A percentile compares a stretch with the other conserved stretches of the same genome.
Conservation (phyloP, 257 asterid genomes). For the Nicotiana benthamiana region DNA sequence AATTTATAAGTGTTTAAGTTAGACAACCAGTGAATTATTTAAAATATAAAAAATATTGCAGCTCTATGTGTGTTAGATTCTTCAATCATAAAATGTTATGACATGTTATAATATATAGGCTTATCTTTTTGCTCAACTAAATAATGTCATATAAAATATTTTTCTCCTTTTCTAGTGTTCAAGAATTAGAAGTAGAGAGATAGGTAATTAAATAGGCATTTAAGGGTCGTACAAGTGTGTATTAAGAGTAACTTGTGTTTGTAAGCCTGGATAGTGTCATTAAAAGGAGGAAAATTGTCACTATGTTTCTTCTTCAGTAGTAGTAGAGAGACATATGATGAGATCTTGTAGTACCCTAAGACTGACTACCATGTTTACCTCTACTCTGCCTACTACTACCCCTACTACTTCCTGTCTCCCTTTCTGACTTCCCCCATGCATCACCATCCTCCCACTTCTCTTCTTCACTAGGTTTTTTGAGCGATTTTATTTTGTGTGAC, state of each 20-base stretch:
- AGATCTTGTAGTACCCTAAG: slow-evolving; percentile 2
- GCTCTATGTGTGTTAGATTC: no score
- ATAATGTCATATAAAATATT: not conserved
- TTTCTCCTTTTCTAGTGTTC: not conserved
- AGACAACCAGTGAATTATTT: not conserved
- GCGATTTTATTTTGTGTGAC: no score
- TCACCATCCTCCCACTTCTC: not conserved
- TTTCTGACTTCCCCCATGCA: not conserved
- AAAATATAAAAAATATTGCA: no score
- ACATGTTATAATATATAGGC: no score
- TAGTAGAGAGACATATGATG: not conserved
- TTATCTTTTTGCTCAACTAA: no score
- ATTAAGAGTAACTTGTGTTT: slow-evolving; percentile 21
- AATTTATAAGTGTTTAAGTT: not conserved
- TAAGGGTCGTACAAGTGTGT: not conserved
- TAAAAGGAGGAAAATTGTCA: slow-evolving; percentile 16
- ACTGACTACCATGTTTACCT: not conserved
- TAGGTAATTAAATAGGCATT: not conserved
- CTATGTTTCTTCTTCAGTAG: not conserved
- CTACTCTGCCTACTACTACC: slow-evolving; percentile 8
- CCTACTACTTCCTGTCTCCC: slow-evolving; percentile 5
- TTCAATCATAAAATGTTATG: no score
- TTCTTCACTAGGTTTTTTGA: not conserved
- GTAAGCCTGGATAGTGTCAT: slow-evolving; percentile 12
- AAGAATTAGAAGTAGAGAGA: not conserved